Base-by-base conservation (phyloP, 345 rosid species). In the Melastoma malabathricum region DNA sequence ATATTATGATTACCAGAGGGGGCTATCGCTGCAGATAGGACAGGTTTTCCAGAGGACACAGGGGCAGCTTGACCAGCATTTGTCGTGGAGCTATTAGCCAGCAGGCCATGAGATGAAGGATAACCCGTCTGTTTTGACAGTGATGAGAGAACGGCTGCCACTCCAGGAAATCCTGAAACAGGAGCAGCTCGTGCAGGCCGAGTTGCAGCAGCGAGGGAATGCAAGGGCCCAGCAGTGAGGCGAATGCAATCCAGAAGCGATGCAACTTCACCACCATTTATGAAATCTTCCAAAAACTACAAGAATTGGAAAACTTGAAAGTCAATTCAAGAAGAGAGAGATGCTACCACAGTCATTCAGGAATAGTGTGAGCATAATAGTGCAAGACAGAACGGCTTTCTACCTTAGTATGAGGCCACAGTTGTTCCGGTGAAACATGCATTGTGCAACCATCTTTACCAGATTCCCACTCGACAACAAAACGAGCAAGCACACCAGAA, bases 351-450 rank as follows among this genome's bases (percentile, higher is more conserved):
- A 34, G 41, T 34, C 41, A 29, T 51, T 16, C 22, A 31, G 44
- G 39, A 31, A 51, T 31, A 29, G 19, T 7, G 39, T 6, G 43
- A 34, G 41, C 41, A 34, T 34, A 34, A 9, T 34, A 34, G 12
- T 34, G 31, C 19, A 31, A 6, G 15, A 4, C 25, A 15, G 19
- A 10, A 56, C 51, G 25, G 56, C 46, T 47, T 44, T 15, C 67
- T 55, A 78, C 99, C 92, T 88, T 88, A 4, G 99, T 93, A 64
- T 93, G 99, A 18, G 97, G 99, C 99, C 99, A 93, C 58, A 77
- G 90, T 71, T 88, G 97, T 56, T 93, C 97, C 9, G 99, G 99
- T 59, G 97, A 85, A 71, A 93, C 99, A 68, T 85, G 99, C 97
- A 88, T 85, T 41, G 99, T 93, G 74, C 99, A 93, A 62, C 94